phyloP scores from a whole-genome alignment of 1,284 basidiomycete genomes.

The Garcileccinum viscosum region DNA sequence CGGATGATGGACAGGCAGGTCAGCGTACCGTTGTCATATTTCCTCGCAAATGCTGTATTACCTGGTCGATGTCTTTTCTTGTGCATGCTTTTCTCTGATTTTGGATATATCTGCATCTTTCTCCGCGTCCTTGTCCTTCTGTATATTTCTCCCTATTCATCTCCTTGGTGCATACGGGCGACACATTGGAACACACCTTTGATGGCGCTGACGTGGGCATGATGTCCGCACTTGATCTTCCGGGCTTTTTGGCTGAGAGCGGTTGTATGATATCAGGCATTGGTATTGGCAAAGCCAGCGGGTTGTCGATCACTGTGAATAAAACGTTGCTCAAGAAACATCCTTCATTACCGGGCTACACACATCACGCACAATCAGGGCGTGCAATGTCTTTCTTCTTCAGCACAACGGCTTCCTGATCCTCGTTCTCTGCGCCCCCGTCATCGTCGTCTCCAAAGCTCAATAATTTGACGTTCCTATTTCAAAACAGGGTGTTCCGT shows the following conservation, averaged over 20 bases:
- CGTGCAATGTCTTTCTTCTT: constrained; percentile 84
- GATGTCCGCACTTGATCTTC: constrained; percentile 1
- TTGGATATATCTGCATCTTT: constrained; percentile 63
- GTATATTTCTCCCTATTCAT: neutral
- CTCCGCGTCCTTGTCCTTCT: constrained; percentile 44
- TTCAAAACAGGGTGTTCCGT: neutral
- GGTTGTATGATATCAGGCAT: constrained; percentile 29
- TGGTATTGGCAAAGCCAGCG: constrained; percentile 32
- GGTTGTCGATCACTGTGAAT: constrained; percentile 59
- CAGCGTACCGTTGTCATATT: neutral
- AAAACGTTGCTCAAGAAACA: constrained; percentile 1
- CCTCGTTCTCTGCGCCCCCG: constrained; percentile 50
- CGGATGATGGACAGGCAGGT: constrained; percentile 1
- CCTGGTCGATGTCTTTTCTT: constrained; percentile 67
- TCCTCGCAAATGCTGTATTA: constrained; percentile 32
- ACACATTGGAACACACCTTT: constrained; percentile 24
- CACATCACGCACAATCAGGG: constrained; percentile 71
- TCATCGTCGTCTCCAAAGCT: constrained; percentile 87
- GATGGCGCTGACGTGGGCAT: neutral
- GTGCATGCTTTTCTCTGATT: constrained; percentile 76
- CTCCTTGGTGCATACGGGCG: neutral
- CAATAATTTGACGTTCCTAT: constrained; percentile 84
- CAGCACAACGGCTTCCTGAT: constrained; percentile 53
- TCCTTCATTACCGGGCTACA: neutral
- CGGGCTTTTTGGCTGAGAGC: constrained; percentile 24